Conservation (phyloP, 345 rosid species). For the Salix suchowensis region DNA sequence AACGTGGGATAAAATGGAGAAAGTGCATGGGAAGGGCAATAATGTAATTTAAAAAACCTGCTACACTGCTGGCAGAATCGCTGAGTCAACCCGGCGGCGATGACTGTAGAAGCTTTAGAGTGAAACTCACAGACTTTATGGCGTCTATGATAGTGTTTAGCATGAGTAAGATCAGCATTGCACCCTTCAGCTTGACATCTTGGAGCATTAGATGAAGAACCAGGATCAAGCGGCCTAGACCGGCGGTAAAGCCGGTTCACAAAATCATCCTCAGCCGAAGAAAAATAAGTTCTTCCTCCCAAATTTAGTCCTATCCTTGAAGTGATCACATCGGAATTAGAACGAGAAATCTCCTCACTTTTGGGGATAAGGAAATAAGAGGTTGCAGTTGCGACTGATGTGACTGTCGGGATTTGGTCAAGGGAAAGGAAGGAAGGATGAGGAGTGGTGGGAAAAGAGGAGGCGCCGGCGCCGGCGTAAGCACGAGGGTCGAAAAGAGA, state of each 20-base stretch:
- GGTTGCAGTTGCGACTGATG: conserved; percentile 10
- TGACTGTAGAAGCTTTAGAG: conserved; percentile 87
- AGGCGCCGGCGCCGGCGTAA: conserved; percentile 23
- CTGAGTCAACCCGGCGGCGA: conserved; percentile 85
- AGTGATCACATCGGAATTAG: conserved; percentile 34
- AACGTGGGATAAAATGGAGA: background rate
- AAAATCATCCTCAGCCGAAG: conserved; percentile 84
- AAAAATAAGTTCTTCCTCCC: conserved; percentile 90
- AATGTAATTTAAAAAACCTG: conserved; percentile 53
- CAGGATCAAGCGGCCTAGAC: conserved; percentile 55
- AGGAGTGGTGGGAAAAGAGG: conserved; percentile 23
- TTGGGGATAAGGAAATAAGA: conserved; percentile 59
- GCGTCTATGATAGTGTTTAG: conserved; percentile 95
- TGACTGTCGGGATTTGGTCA: conserved; percentile 26
- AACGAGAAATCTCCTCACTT: conserved; percentile 54
- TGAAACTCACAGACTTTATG: conserved; percentile 98
- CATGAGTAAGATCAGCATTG: conserved; percentile 83
- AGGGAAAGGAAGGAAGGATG: conserved; percentile 43
- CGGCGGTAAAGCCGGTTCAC: conserved; percentile 84
- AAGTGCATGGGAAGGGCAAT: conserved; percentile 25
- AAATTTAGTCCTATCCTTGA: conserved; percentile 80
- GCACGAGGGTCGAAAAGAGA: conserved; percentile 47
- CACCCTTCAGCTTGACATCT: conserved; percentile 98
- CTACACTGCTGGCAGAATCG: conserved; percentile 99
- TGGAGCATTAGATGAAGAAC: conserved; percentile 50